Conservation (phyloP, 495 filamentous ascomycete species). For the Hypoxylon fuscum region DNA sequence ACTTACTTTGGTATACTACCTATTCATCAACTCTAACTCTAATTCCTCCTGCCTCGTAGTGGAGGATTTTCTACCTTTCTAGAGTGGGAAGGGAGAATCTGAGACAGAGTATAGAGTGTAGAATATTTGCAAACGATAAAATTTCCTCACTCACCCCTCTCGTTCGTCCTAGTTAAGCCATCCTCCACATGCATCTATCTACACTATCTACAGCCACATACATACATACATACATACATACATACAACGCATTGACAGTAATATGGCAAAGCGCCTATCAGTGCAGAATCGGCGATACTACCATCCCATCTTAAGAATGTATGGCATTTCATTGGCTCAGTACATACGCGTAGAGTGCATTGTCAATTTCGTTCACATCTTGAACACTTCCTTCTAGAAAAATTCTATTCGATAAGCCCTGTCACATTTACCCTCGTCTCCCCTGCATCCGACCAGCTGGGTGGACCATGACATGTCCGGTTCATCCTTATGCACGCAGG, state of each 20-base stretch:
- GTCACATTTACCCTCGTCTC: constrained; percentile 13
- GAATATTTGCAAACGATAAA: too few species aligned
- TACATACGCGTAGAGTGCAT: constrained; percentile 6
- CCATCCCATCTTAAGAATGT: not conserved
- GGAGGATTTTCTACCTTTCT: too few species aligned
- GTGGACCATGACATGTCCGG: constrained; percentile 27
- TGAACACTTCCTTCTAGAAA: constrained; percentile 37
- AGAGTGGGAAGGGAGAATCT: too few species aligned
- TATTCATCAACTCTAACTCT: too few species aligned
- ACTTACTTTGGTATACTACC: too few species aligned
- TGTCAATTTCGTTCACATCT: constrained; percentile 24
- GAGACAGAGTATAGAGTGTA: too few species aligned
- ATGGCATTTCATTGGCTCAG: constrained; percentile 9
- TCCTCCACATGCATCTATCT: not conserved
- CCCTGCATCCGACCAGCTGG: constrained; percentile 37
- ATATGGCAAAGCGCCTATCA: not conserved
- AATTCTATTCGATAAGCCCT: constrained; percentile 28
- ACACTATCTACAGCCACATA: not conserved
- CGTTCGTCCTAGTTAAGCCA: too few species aligned
- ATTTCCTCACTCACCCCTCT: too few species aligned
- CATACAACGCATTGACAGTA: not conserved
- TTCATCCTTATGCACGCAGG: constrained; percentile 25
- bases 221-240: too few species aligned
- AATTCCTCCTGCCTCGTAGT: too few species aligned
- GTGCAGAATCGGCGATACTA: not conserved